Percentiles rank a stretch among this genome's conserved stretches.
These are phyloP conservation scores for Colletotrichum somersetense DNA, from an alignment of 2,329 filamentous ascomycete species.

Conservation along the genomic window DNA sequence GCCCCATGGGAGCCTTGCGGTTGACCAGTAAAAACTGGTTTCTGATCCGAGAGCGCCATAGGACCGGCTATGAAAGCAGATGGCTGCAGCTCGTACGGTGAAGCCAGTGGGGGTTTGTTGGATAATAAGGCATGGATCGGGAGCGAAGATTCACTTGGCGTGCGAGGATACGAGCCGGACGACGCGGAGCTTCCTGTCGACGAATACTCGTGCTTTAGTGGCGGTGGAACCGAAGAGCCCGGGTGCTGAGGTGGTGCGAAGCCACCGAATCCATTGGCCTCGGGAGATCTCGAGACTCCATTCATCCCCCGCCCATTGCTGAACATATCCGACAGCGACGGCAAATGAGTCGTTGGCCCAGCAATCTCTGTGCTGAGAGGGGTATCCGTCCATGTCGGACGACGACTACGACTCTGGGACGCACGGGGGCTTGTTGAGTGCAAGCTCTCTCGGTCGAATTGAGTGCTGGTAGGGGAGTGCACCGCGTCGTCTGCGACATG, in stretches of 20 bases:
- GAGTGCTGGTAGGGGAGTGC: constrained; percentile 57
- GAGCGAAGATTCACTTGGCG: constrained; percentile 63
- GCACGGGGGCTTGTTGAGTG: constrained; percentile 38
- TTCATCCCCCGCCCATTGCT: constrained; percentile 50
- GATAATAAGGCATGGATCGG: constrained; percentile 68
- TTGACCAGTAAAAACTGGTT: constrained; percentile 11
- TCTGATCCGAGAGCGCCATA: constrained; percentile 41
- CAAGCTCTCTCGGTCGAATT: constrained; percentile 51
- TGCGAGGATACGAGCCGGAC: constrained; percentile 57
- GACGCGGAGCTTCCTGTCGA: constrained; percentile 59
- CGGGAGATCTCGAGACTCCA: constrained; percentile 39
- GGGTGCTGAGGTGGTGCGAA: constrained; percentile 22
- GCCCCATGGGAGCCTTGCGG: constrained; percentile 2
- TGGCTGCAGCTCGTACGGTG: constrained; percentile 41
- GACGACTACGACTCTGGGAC: constrained; percentile 27
- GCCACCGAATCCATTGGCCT: constrained; percentile 21
- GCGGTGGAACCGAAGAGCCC: constrained; percentile 48
- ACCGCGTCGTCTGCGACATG: constrained; percentile 58
- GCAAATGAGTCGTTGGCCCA: constrained; percentile 53
- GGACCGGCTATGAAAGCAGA: constrained; percentile 30
- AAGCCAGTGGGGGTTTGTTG: constrained; percentile 50
- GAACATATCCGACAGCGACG: constrained; percentile 63
- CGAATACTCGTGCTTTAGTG: constrained; percentile 60
- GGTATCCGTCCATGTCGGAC: constrained; percentile 38
- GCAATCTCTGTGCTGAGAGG: constrained; percentile 26